Evolutionary conservation across 768 basidiomycete genomes (phyloP), one percentile per base, ranked within the genome.

Genomic region (Kwoniella mangroviensis): DNA sequence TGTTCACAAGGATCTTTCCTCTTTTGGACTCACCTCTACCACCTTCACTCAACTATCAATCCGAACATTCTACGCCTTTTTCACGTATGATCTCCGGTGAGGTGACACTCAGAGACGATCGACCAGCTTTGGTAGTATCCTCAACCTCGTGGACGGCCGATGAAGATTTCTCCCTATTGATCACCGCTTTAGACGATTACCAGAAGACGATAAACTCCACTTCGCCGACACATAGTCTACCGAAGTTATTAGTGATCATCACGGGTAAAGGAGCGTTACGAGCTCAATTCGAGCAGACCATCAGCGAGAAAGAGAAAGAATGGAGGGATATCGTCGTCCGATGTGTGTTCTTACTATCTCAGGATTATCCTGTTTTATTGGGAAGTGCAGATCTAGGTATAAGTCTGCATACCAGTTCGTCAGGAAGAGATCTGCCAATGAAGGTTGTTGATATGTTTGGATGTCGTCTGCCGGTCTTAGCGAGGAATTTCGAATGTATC

Each of bases 371-470:
- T 0, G 78, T 88, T 1, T 82, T 98, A 40, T 85, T 99, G 4
- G 96, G 95, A 41, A 91, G 92, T 3, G 93, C 94, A 11, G 94
- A 99, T 82, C 76, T 99, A 51, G 97, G 97, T 2, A 87, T 98
- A 67, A 94, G 89, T 70, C 84, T 99, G 60, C 97, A 99, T 84
- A 88, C 89, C 5, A 95, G 93, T 81, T 93, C 93, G 0, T 95
- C 93, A 2, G 91, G 88, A 1, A 84, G 94, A 67, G 97, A 99
- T 83, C 85, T 99, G 65, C 97, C 97, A 2, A 99, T 99, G 97
- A 99, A 99, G 83, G 89, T 99, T 4, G 94, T 99, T 7, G 97
- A 99, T 82, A 98, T 98, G 96, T 98, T 98, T 84, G 97, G 97
- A 4, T 98, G 95, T 75, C 91, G 91, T 4, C 85, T 98, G 66